phyloP scores from a whole-genome alignment of 2,329 filamentous ascomycete species.

The Trichophyton benhamiae region DNA sequence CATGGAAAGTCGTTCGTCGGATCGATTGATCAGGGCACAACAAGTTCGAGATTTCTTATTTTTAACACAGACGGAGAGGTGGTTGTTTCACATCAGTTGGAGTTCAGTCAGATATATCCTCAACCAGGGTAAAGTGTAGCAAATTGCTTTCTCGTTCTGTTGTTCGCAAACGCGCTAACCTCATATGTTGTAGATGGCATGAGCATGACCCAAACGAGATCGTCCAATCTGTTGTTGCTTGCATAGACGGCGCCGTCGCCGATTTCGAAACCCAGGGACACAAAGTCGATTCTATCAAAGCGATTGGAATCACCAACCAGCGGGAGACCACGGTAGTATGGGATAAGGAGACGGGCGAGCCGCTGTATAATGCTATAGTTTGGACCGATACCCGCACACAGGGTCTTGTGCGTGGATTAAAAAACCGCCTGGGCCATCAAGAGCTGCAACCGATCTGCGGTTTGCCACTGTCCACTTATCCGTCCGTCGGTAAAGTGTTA shows the following conservation, averaged over 20 bases:
- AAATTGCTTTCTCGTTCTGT: background rate
- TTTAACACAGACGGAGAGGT: constrained; percentile 70
- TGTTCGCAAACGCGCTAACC: background rate
- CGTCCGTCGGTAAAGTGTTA: constrained; percentile 69
- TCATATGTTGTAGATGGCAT: constrained; percentile 54
- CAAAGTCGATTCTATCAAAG: constrained; percentile 54
- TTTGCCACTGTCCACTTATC: constrained; percentile 77
- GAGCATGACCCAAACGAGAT: constrained; percentile 77
- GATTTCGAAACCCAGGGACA: constrained; percentile 61
- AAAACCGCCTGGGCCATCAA: constrained; percentile 55
- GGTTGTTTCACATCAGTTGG: constrained; percentile 71
- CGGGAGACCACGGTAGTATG: constrained; percentile 79
- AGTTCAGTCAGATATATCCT: constrained; percentile 79
- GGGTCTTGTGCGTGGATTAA: constrained; percentile 63
- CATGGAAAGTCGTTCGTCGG: constrained; percentile 50
- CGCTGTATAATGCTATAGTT: constrained; percentile 76
- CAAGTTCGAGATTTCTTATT: constrained; percentile 78
- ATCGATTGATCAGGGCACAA: constrained; percentile 84
- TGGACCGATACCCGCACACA: constrained; percentile 81
- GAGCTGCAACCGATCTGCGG: constrained; percentile 60
- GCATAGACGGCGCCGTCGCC: constrained; percentile 64
- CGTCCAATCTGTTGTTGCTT: constrained; percentile 60
- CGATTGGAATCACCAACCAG: constrained; percentile 81
- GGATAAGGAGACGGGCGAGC: constrained; percentile 68
- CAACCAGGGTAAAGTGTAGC: constrained; percentile 57